Base-by-base conservation (phyloP, 75 land plant genomes). In the Larix kaempferi region DNA sequence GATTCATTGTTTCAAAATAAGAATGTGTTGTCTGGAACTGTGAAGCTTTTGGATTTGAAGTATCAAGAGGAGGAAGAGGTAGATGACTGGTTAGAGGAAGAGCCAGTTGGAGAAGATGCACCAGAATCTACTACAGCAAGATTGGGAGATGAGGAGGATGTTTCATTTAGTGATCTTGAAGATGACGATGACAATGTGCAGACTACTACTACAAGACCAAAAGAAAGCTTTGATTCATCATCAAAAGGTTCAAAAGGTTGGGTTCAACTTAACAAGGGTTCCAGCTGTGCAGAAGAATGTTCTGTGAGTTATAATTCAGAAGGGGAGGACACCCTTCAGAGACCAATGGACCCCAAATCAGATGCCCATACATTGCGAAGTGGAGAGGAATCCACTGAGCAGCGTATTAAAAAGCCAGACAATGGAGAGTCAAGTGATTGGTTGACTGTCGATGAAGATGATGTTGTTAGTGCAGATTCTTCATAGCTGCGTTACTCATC, bases 151-250 rank as follows among this genome's bases (percentile, higher is more conserved):
- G 95, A 91, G 57, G 99, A 97, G 55, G 99, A 96, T 78, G 91
- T 97, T 14, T 94, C 99, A 5, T 97, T 97, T 85, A 97, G 99
- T 82, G 99, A 97, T 81, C 88, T 97, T 23, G 98, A 95, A 78
- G 98, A 95, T 76, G 98, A 93, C 1, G 92, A 91, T 44, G 89
- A 88, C 61, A 69, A 37, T 41, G 11, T 69, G 73, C 73, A 39
- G 19, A 8, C 73, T 21, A 41, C 52, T 69, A 29, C 39, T 17
- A 39, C 25, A 8, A 41, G n/a, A 39, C 26, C 21, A 39, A 69
- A 69, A 69, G 73, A 69, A 44, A 69, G 73, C 52, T 41, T n/a
- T 37, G 39, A n/a, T 10, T 69, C 73, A n/a, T 69, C 73, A 41
- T 69, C 73, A 10, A 41, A 39, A 41, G 49, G 52, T 10, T 21